Evolutionary conservation across 1,139 yeast species (phyloP).

Genomic region (Torulaspora pretoriensis): DNA sequence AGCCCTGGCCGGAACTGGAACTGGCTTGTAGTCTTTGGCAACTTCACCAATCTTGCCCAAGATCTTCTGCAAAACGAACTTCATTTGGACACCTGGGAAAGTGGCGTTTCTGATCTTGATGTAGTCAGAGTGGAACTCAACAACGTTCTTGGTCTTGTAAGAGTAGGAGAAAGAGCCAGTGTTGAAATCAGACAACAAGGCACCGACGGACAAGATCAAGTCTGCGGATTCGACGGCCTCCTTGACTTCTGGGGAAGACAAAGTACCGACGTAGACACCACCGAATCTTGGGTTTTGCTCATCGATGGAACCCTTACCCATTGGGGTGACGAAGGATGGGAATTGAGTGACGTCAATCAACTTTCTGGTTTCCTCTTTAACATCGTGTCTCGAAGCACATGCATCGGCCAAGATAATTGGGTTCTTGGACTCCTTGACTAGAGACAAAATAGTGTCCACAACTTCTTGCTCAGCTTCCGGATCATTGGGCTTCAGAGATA

Average conservation of each 20-base stretch:
- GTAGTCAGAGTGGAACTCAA: conserved; percentile 88
- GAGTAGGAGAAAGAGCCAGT: conserved; percentile 85
- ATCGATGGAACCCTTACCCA: conserved; percentile 81
- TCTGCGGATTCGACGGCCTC: conserved; percentile 75
- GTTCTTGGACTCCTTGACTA: conserved; percentile 55
- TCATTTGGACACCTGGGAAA: conserved; percentile 77
- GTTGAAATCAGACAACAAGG: conserved; percentile 80
- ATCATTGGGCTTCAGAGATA: conserved; percentile 59
- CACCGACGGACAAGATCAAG: conserved; percentile 77
- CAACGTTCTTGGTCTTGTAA: conserved; percentile 71
- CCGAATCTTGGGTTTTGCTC: conserved; percentile 74
- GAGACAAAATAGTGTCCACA: conserved; percentile 49
- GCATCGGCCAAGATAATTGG: conserved; percentile 83
- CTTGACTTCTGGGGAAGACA: conserved; percentile 71
- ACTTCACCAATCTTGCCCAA: conserved; percentile 40
- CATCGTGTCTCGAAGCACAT: conserved; percentile 76
- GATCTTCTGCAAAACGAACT: conserved; percentile 55
- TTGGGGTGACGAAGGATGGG: conserved; percentile 84
- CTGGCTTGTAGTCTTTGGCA: conserved; percentile 42
- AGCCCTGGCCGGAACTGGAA: conserved; percentile 46
- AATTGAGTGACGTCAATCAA: conserved; percentile 68
- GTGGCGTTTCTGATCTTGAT: conserved; percentile 71
- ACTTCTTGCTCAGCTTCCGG: conserved; percentile 73
- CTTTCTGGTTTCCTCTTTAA: conserved; percentile 54
- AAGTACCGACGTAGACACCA: conserved; percentile 81